Percentiles rank a stretch among this genome's conserved stretches.
Evolutionary conservation across 2,329 filamentous ascomycete species (phyloP).

Genomic region (Fusarium hainanense): DNA sequence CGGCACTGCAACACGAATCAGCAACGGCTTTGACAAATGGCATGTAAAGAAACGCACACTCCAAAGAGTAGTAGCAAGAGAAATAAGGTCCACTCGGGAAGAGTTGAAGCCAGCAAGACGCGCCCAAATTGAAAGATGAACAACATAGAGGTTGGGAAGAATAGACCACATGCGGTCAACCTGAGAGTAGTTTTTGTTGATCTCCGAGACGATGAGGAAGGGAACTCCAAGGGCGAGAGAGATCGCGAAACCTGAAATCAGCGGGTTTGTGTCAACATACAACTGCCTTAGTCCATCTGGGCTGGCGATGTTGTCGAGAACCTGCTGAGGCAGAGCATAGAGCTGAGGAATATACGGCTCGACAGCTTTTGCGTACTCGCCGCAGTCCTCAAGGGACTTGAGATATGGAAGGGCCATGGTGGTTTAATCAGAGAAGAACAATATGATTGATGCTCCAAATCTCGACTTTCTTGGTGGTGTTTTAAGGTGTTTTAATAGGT

Average conservation of each 20-base stretch:
- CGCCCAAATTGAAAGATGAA: slow-evolving; percentile 87
- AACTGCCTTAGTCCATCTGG: slow-evolving; percentile 72
- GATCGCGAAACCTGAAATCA: slow-evolving; percentile 78
- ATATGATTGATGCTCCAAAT: neutral
- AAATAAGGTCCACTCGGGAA: slow-evolving; percentile 75
- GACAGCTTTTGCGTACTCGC: slow-evolving; percentile 79
- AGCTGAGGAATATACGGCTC: slow-evolving; percentile 79
- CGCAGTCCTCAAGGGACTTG: slow-evolving; percentile 76
- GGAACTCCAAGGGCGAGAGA: slow-evolving; percentile 76
- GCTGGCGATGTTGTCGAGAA: slow-evolving; percentile 69
- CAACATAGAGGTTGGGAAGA: slow-evolving; percentile 85
- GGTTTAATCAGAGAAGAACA: slow-evolving; percentile 32
- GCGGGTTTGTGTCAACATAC: slow-evolving; percentile 87
- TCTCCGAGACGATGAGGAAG: slow-evolving; percentile 80
- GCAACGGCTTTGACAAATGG: neutral
- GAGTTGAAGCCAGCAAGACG: slow-evolving; percentile 78
- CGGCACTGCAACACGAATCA: slow-evolving; percentile 66
- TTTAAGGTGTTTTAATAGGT: slow-evolving; percentile 37
- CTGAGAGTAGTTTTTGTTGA: slow-evolving; percentile 97
- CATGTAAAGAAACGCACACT: slow-evolving; percentile 67
- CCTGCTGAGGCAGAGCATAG: slow-evolving; percentile 73
- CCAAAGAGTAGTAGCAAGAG: slow-evolving; percentile 80
- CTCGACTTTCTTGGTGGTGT: neutral
- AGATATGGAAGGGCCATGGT: slow-evolving; percentile 79
- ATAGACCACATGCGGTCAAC: slow-evolving; percentile 94